These are phyloP conservation scores for Begonia masoniana DNA, from an alignment of 306 rosid species.

Conservation along the genomic window DNA sequence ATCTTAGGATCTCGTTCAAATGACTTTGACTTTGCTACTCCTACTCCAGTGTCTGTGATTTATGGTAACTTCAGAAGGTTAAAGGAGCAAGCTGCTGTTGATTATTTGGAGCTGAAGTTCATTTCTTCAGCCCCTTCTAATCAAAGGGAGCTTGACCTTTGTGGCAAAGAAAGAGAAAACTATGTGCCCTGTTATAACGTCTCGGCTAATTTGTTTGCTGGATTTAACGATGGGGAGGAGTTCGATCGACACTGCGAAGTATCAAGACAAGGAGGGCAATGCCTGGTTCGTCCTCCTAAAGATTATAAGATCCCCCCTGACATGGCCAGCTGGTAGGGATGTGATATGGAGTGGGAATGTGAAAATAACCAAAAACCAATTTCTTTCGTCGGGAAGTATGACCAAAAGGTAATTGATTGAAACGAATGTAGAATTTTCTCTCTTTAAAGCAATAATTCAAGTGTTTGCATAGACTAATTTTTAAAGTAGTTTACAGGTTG, in stretches of 20 bases:
- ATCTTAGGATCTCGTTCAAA: constrained; percentile 51
- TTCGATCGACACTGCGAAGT: constrained; percentile 73
- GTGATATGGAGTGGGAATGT: constrained; percentile 90
- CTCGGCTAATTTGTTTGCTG: constrained; percentile 40
- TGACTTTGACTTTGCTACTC: constrained; percentile 24
- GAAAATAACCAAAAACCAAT: constrained; percentile 82
- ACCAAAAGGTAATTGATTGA: constrained; percentile 58
- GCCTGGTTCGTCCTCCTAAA: constrained; percentile 81
- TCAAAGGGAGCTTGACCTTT: constrained; percentile 51
- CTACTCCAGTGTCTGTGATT: constrained; percentile 25
- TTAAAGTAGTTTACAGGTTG: constrained; percentile 32
- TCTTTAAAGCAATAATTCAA: neutral
- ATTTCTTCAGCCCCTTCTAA: constrained; percentile 29
- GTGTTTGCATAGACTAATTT: neutral
- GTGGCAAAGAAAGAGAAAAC: constrained; percentile 70
- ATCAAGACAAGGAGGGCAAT: constrained; percentile 29
- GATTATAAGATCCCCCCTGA: constrained; percentile 79
- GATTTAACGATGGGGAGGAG: constrained; percentile 68
- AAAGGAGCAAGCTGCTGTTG: constrained; percentile 73
- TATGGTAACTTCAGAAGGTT: constrained; percentile 68
- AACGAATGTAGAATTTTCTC: no score
- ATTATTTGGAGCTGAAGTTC: constrained; percentile 62
- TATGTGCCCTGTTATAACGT: constrained; percentile 75
- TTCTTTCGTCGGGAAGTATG: constrained; percentile 93
- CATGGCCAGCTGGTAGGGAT: constrained; percentile 82